Conservation (phyloP, 805 yeast genomes). For the Pichia deserticola region DNA sequence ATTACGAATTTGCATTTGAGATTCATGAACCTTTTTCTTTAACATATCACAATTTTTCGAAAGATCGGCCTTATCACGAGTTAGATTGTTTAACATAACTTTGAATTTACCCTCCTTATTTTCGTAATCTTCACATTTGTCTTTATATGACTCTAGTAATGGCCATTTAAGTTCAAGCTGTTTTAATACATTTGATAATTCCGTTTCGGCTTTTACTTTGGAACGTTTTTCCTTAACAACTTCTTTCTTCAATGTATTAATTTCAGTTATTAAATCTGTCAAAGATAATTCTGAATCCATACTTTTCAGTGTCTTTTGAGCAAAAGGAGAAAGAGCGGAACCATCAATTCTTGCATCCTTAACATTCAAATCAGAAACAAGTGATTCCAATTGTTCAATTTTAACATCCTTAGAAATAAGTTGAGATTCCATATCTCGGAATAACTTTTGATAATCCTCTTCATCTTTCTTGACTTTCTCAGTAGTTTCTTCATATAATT, state of each 20-base stretch:
- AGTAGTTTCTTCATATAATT: constrained; percentile 35
- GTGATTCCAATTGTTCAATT: constrained; percentile 36
- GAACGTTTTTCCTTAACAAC: constrained; percentile 62
- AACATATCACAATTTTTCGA: constrained; percentile 17
- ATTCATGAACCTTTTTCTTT: constrained; percentile 31
- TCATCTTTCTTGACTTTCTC: constrained; percentile 32
- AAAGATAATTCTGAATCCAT: constrained; percentile 46
- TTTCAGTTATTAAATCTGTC: constrained; percentile 59
- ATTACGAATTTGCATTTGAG: constrained; percentile 38
- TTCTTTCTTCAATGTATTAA: constrained; percentile 55
- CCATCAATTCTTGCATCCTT: constrained; percentile 12
- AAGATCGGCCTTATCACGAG: constrained; percentile 33
- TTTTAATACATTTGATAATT: constrained; percentile 60
- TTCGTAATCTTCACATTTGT: constrained; percentile 50
- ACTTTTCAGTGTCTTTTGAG: constrained; percentile 43
- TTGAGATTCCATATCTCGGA: constrained; percentile 30
- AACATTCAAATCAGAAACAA: constrained; percentile 34
- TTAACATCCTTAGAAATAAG: constrained; percentile 31
- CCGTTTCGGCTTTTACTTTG: constrained; percentile 61
- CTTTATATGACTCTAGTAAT: constrained; percentile 56
- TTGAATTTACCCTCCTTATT: constrained; percentile 48
- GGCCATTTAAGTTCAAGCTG: constrained; percentile 81
- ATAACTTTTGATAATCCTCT: constrained; percentile 29
- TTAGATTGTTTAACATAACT: constrained; percentile 44
- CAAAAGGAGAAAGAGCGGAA: constrained; percentile 30